phyloP scores from a whole-genome alignment of 1,284 basidiomycete genomes.

The Ustilago bromivora region DNA sequence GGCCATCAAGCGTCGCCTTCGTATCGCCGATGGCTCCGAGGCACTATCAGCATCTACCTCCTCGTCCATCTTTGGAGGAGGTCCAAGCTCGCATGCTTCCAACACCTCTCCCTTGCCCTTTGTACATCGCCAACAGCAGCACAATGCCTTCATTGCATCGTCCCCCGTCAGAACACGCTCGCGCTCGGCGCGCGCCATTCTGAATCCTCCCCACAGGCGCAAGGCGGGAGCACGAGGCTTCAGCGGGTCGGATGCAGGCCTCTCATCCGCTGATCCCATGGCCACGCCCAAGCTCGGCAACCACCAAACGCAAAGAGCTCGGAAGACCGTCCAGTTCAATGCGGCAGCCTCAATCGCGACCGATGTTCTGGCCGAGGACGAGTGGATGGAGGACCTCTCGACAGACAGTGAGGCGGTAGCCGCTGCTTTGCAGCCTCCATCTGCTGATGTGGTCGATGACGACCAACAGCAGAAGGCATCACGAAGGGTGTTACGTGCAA shows the following conservation, averaged over 20 bases:
- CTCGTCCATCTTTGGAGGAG: conserved; percentile 45
- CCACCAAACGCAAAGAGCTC: conserved; percentile 23
- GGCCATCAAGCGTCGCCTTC: conserved; percentile 22
- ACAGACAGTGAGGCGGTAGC: conserved; percentile 26
- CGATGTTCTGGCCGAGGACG: conserved; percentile 23
- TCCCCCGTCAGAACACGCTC: conserved; percentile 53
- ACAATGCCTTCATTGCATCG: conserved; percentile 49
- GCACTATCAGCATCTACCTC: conserved; percentile 39
- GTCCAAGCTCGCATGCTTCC: conserved; percentile 44
- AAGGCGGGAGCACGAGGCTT: conserved; percentile 19
- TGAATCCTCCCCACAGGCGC: conserved; percentile 19
- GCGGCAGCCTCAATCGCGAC: background rate
- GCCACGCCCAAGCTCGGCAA: conserved; percentile 34
- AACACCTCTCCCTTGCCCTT: conserved; percentile 34
- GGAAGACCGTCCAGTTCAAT: conserved; percentile 34
- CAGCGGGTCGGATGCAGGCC: conserved; percentile 17
- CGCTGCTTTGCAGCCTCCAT: conserved; percentile 5
- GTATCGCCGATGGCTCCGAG: conserved; percentile 31
- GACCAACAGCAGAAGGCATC: background rate
- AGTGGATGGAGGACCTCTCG: conserved; percentile 45
- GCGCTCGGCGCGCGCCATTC: conserved; percentile 31
- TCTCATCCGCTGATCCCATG: conserved; percentile 28
- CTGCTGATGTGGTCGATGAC: background rate
- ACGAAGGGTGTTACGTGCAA: conserved; percentile 11
- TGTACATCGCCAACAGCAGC: conserved; percentile 25